Base-by-base conservation (phyloP, 2,329 filamentous ascomycete genomes). In the Aspergillus sp. region DNA sequence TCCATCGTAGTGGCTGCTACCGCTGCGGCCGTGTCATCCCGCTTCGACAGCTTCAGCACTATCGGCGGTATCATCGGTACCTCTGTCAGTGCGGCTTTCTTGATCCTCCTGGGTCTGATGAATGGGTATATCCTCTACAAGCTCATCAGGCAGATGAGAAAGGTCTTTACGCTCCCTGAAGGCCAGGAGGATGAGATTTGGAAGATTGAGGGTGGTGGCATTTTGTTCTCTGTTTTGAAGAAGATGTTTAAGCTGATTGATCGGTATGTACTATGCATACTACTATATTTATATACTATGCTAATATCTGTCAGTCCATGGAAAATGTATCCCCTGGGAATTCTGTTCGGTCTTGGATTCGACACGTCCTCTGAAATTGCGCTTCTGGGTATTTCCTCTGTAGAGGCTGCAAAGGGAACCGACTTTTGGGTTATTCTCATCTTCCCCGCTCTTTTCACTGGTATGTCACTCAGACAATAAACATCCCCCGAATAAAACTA, bases 321-420 rank as follows among this genome's bases (percentile, higher is more conserved):
- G 91, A 97, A 97, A 66, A 95, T 95, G 90, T 93, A 94, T 54
- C 90, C 89, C 0, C 72, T 95, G 0, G 91, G 91, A 0, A 76
- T 97, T 0, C 71, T 97, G 5, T 97, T 91, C 58, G 93, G 91
- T 0, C 74, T 97, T 0, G 93, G 91, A 0, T 97, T 98, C 62
- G 93, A 97, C 62, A 97, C 93, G 0, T 94, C 87, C 33, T 95
- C 88, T 6, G 91, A 98, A 65, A 88, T 97, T 58, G 91, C 93
- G 0, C 77, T 98, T 6, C 69, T 98, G 1, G 93, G 91, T 0
- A 95, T 97, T 50, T 86, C 88, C 0, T 90, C 86, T 28, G 82
- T 98, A 2, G 86, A 96, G 58, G 90, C 86, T 0, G 83, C 89
- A 0, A 77, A 86, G 48, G 91, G 91, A 1, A 96, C 90, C 0